phyloP scores from a whole-genome alignment of 75 land plant genomes.

The Selaginella moellendorffii region DNA sequence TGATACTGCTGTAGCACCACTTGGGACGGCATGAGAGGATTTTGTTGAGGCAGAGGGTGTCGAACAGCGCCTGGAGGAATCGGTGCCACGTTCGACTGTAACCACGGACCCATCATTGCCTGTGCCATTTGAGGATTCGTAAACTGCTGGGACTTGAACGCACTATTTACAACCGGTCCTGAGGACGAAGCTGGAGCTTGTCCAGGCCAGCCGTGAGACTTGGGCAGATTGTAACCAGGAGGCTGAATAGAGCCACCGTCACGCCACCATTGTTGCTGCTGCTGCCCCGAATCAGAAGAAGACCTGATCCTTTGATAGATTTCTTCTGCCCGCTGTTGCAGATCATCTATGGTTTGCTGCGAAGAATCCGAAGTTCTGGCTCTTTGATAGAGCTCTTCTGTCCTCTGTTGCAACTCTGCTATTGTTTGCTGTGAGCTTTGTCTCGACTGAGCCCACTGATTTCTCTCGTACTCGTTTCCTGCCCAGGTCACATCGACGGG shows the following conservation, averaged over 20 bases:
- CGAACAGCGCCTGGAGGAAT: constrained; percentile 15
- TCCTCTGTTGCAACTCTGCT: not conserved
- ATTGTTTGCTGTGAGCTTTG: not conserved
- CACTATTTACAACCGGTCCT: too few relatives aligned
- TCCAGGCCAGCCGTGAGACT: too few relatives aligned
- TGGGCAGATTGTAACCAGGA: not conserved
- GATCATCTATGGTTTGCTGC: too few relatives aligned
- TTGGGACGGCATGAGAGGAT: constrained; percentile 38
- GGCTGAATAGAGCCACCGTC: not conserved
- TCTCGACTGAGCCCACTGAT: not conserved
- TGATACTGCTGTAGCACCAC: constrained; percentile 37
- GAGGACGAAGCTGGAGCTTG: too few relatives aligned
- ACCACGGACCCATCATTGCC: too few relatives aligned
- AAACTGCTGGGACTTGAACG: too few relatives aligned
- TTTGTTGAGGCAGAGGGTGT: constrained; percentile 44
- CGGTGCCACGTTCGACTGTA: not conserved
- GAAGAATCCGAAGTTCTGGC: not conserved
- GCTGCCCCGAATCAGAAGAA: too few relatives aligned
- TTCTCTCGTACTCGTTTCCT: not conserved
- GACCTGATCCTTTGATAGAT: not conserved
- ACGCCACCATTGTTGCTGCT: not conserved
- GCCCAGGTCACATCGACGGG: not conserved
- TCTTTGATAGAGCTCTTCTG: not conserved
- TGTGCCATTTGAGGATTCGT: too few relatives aligned
- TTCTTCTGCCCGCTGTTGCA: not conserved